phyloP scores from a whole-genome alignment of 345 rosid genomes.

The Corchorus capsularis region DNA sequence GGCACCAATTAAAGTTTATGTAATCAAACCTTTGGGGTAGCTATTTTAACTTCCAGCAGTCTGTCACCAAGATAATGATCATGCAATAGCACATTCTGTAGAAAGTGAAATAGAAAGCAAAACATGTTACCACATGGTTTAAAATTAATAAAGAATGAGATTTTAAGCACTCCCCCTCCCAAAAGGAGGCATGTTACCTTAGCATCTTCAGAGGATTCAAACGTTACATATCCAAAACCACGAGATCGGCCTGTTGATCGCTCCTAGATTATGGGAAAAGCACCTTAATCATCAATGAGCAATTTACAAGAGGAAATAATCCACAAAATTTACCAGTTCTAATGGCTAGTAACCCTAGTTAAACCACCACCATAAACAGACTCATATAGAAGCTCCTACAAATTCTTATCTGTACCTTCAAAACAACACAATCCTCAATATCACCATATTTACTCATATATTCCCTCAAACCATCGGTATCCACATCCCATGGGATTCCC shows the following conservation, averaged over 20 bases:
- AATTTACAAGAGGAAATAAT: neutral
- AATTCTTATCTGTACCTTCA: constrained; percentile 48
- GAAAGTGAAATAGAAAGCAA: constrained; percentile 7
- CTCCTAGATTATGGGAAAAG: constrained; percentile 47
- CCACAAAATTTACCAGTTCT: neutral
- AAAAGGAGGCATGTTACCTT: constrained; percentile 42
- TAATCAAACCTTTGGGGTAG: constrained; percentile 84
- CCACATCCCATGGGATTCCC: constrained; percentile 98
- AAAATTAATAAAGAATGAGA: too few species aligned
- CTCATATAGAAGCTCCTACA: neutral
- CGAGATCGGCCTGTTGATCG: constrained; percentile 95
- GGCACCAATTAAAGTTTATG: neutral
- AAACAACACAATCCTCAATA: constrained; percentile 94
- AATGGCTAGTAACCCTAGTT: neutral
- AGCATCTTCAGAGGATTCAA: constrained; percentile 76
- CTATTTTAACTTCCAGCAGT: constrained; percentile 88
- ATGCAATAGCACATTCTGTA: constrained; percentile 67
- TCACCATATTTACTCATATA: constrained; percentile 95
- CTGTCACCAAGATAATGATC: constrained; percentile 91
- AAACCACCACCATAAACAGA: neutral
- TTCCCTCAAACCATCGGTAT: constrained; percentile 84
- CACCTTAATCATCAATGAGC: neutral
- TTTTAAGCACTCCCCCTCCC: too few species aligned
- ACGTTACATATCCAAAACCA: constrained; percentile 96
- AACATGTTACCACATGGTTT: neutral